Conservation (phyloP, 176 grass and related monocot genomes). For the Hordeum marinum region DNA sequence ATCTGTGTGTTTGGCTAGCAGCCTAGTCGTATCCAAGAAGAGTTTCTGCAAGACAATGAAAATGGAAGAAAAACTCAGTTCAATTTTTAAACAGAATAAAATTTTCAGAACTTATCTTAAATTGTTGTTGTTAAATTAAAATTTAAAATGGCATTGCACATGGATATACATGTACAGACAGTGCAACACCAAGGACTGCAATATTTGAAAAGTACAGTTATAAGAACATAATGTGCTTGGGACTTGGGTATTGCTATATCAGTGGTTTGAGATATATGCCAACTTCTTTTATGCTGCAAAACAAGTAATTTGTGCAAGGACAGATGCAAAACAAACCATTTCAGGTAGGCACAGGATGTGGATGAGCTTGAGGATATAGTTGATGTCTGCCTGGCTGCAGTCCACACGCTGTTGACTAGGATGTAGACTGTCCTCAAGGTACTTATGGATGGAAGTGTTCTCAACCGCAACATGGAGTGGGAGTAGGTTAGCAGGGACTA, state of each 20-base stretch:
- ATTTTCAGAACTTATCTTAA: background rate
- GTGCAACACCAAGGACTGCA: background rate
- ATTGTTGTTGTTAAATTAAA: background rate
- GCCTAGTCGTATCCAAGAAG: background rate
- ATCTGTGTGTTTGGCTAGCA: background rate
- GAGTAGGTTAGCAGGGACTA: background rate
- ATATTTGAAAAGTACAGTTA: background rate
- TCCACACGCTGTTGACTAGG: background rate
- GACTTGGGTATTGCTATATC: background rate
- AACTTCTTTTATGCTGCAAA: background rate
- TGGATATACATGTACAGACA: background rate
- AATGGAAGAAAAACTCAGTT: background rate
- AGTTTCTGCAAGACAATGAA: background rate
- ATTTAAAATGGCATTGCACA: background rate
- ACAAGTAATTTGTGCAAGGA: background rate
- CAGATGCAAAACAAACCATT: background rate
- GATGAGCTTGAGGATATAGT: conserved; percentile 11
- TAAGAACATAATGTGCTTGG: background rate
- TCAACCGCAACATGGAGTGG: conserved; percentile 23
- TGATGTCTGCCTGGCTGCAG: background rate
- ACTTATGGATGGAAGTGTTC: conserved; percentile 24
- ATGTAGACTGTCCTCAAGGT: conserved; percentile 10
- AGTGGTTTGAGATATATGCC: background rate
- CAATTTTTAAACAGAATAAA: background rate
- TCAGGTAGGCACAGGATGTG: conserved; percentile 16